A percentile compares a stretch with the other conserved stretches of the same genome.
These are phyloP conservation scores for Hamamelis virginiana DNA, from an alignment of 164 flowering plant species.

Conservation along the genomic window DNA sequence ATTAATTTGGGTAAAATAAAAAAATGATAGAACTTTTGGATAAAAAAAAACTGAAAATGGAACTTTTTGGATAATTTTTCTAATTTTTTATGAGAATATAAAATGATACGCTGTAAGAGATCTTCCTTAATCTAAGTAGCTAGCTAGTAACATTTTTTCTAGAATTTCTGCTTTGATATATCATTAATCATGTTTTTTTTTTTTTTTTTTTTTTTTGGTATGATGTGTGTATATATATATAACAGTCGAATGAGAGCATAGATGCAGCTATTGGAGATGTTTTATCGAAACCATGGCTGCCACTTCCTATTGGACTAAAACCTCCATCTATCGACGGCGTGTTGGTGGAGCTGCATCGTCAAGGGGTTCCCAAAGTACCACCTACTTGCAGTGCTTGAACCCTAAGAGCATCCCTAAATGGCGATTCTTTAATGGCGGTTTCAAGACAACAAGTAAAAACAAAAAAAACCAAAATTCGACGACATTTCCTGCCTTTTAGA, in stretches of 20 bases:
- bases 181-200: background rate
- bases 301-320: constrained; percentile 93
- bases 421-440: background rate
- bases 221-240: background rate
- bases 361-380: constrained; percentile 78
- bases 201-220: too few species aligned
- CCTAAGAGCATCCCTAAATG: background rate
- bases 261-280: constrained; percentile 89
- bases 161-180: too few species aligned
- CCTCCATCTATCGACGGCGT: constrained; percentile 83
- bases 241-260: constrained; percentile 82
- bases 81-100: too few species aligned
- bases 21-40: too few species aligned
- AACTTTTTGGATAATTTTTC: too few species aligned
- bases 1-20: too few species aligned
- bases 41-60: too few species aligned
- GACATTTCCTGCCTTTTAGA: constrained; percentile 25
- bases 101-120: too few species aligned
- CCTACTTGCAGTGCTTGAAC: constrained; percentile 37
- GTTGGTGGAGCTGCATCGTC: constrained; percentile 69
- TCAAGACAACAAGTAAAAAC: background rate
- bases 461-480: constrained; percentile 24
- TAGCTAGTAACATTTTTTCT: too few species aligned
- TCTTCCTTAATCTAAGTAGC: too few species aligned
- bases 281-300: constrained; percentile 84